Conservation (phyloP, 495 filamentous ascomycete species). For the Evansstolkia leycettana region DNA sequence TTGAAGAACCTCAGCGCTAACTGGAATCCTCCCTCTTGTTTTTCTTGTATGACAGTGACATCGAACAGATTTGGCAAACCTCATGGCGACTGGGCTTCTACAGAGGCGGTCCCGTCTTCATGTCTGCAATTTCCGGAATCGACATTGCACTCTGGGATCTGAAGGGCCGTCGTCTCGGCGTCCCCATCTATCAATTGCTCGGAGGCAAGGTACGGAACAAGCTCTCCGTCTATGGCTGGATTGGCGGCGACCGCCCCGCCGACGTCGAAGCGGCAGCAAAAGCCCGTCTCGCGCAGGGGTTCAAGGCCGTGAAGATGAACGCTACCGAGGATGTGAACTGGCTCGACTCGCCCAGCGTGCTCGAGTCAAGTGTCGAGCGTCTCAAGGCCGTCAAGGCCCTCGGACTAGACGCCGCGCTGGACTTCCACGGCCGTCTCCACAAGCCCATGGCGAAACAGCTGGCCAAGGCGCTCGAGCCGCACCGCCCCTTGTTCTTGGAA, state of each 20-base stretch:
- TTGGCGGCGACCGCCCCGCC: constrained; percentile 66
- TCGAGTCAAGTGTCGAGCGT: constrained; percentile 55
- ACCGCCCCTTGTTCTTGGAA: constrained; percentile 68
- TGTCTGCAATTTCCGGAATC: constrained; percentile 67
- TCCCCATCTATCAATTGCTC: constrained; percentile 62
- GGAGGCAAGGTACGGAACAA: constrained; percentile 67
- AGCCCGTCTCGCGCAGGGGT: constrained; percentile 55
- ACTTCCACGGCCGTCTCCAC: constrained; percentile 71
- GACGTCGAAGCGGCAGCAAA: constrained; percentile 56
- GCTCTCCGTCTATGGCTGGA: constrained; percentile 75
- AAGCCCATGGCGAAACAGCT: constrained; percentile 76
- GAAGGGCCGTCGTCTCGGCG: constrained; percentile 46
- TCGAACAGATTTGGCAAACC: constrained; percentile 71
- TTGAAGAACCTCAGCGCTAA: no score
- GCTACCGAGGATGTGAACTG: constrained; percentile 68
- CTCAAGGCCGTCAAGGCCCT: constrained; percentile 56
- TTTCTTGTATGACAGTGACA: constrained; percentile 39
- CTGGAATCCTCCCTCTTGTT: no score
- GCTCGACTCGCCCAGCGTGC: constrained; percentile 57
- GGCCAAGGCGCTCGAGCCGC: constrained; percentile 55
- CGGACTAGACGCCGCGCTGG: constrained; percentile 60
- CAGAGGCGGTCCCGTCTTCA: constrained; percentile 72
- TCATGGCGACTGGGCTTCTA: constrained; percentile 63
- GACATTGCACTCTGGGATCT: constrained; percentile 80
- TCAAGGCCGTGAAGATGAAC: constrained; percentile 71